Base-by-base conservation (phyloP, 805 yeast genomes). In the Jamesozyma spencerorum region DNA sequence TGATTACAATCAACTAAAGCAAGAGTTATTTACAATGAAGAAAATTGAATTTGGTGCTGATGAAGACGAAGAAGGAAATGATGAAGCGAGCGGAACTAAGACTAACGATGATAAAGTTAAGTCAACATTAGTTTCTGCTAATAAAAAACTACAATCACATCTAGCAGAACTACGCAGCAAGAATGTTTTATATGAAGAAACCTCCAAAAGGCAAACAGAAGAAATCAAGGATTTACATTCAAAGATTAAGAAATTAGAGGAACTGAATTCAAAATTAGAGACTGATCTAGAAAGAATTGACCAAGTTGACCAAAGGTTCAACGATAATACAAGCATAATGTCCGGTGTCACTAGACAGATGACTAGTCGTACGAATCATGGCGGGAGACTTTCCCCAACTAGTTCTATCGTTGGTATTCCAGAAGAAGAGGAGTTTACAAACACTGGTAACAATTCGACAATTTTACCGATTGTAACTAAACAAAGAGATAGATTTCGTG, bases 401-500 rank as follows among this genome's bases (percentile, higher is more conserved):
- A 68, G 75, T 14, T 73, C 77, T 1, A 69, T 69, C 37, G 69
- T 70, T 4, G 75, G 76, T 19, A 58, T 63, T 10, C 62, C 50
- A 54, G 77, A 49, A 55, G 72, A 49, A 41, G 36, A 53, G 44
- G 53, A 51, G 49, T 41, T 46, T 8, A 41, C 52, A 34, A 19
- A 47, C 2, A 40, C 41, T 18, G 39, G 47, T 14, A 50, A 47
- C 6, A 75, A 73, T 39, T 54, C 68, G 11, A 72, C 78, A 3
- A 75, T 88, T 22, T 62, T 90, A 38, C 94, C 94, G 1, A 86
- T 90, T 39, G 77, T 92, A 22, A 87, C 96, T 12, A 88, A 90
- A 55, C 98, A 90, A 65, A 77, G 98, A 58, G 98, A 90, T 60
- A 69, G 98, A 47, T 87, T 88, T 68, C 78, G 94, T 52, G 72